Conservation (phyloP, 148 eudicot genomes). For the Chenopodium quinoa region DNA sequence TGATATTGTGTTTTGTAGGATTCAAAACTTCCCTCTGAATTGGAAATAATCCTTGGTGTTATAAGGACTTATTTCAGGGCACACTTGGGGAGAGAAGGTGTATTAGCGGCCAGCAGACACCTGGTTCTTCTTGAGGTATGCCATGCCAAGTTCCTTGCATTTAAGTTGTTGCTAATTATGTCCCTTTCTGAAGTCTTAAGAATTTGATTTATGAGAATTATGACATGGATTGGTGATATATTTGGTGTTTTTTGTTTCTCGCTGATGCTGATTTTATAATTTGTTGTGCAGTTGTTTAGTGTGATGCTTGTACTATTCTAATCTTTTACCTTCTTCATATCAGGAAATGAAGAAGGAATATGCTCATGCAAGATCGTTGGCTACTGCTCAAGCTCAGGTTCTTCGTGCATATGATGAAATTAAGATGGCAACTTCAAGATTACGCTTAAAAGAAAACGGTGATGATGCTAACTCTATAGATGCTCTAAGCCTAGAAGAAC, state of each 20-base stretch:
- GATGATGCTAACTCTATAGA: constrained; percentile 74
- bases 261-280: not conserved
- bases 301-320: constrained; percentile 9
- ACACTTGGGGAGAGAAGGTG: constrained; percentile 56
- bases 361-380: constrained; percentile 80
- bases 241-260: not conserved
- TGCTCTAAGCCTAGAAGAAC: constrained; percentile 73
- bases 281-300: not conserved
- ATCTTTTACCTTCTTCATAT: constrained; percentile 5
- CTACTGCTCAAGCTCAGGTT: constrained; percentile 82
- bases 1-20: constrained; percentile 44
- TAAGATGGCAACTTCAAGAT: constrained; percentile 94
- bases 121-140: constrained; percentile 81
- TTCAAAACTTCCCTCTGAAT: constrained; percentile 80
- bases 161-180: not conserved
- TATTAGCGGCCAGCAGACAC: constrained; percentile 61
- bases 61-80: constrained; percentile 65
- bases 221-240: not conserved
- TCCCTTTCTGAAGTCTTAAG: not conserved
- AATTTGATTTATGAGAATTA: not conserved
- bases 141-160: constrained; percentile 2
- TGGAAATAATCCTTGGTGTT: constrained; percentile 80
- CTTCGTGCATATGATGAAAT: constrained; percentile 95
- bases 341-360: constrained; percentile 94
- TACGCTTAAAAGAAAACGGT: constrained; percentile 62